These are phyloP conservation scores for Fusarium neocosmosporiellum DNA, from an alignment of 2,329 filamentous ascomycete genomes.

Conservation along the genomic window DNA sequence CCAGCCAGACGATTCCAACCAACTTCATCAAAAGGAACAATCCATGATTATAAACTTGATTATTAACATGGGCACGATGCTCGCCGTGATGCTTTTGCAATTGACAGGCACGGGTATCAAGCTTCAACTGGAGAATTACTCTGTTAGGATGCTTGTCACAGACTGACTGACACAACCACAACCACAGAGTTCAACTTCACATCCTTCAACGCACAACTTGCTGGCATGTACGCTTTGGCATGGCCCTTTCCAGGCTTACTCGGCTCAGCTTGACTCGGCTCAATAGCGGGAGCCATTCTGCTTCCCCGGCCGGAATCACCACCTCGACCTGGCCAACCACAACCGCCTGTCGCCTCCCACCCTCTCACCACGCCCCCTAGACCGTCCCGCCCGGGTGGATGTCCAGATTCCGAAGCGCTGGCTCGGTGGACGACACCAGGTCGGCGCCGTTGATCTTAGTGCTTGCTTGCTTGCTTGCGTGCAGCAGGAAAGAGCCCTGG, in stretches of 20 bases:
- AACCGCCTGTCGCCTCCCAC: slow-evolving; percentile 11
- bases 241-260: background rate
- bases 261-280: slow-evolving; percentile 10
- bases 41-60: background rate
- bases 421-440: slow-evolving; percentile 34
- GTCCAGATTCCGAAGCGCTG: slow-evolving; percentile 41
- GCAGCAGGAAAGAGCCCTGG: slow-evolving; percentile 21
- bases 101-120: background rate
- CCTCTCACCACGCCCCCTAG: slow-evolving; percentile 18
- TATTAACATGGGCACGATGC: background rate
- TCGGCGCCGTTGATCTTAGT: slow-evolving; percentile 16
- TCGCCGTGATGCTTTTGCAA: background rate
- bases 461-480: slow-evolving; percentile 34
- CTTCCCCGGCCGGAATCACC: slow-evolving; percentile 37
- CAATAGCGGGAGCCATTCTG: slow-evolving; percentile 18
- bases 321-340: slow-evolving; percentile 19
- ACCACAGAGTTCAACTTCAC: background rate
- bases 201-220: background rate
- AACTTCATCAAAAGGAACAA: slow-evolving; percentile 1
- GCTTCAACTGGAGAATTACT: background rate
- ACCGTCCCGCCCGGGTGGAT: slow-evolving; percentile 34
- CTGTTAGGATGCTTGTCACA: background rate
- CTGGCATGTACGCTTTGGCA: background rate
- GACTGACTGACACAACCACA: background rate
- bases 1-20: slow-evolving; percentile 23